Evolutionary conservation across 2,329 filamentous ascomycete genomes (phyloP).

Genomic region (Epichloe glyceriae): DNA sequence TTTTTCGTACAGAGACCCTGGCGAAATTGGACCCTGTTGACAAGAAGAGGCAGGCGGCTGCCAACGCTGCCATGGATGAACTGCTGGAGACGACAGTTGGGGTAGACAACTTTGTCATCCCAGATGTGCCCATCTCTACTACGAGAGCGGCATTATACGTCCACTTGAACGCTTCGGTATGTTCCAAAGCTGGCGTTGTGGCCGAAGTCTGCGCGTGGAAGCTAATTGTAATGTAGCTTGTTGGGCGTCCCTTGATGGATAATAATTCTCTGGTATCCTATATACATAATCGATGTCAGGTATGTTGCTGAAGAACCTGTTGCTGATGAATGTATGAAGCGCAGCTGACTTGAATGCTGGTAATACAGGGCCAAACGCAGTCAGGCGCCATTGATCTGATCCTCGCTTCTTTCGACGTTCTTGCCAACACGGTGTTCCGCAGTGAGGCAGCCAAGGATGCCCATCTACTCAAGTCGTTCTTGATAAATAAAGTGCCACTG

Average conservation of each 20-base stretch:
- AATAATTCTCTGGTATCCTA: constrained; percentile 68
- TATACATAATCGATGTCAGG: constrained; percentile 73
- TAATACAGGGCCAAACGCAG: constrained; percentile 56
- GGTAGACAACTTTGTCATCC: constrained; percentile 39
- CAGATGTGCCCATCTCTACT: constrained; percentile 58
- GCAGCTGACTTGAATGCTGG: constrained; percentile 5
- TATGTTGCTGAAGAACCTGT: constrained; percentile 18
- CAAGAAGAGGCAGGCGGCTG: constrained; percentile 35
- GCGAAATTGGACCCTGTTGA: constrained; percentile 40
- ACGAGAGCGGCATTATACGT: constrained; percentile 75
- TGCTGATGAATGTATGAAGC: background rate
- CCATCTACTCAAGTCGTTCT: constrained; percentile 70
- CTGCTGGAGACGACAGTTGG: constrained; percentile 44
- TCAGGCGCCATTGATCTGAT: constrained; percentile 70
- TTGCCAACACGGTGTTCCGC: constrained; percentile 74
- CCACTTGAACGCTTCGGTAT: constrained; percentile 68
- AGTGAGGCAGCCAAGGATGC: constrained; percentile 44
- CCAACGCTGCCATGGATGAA: constrained; percentile 39
- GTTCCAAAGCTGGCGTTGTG: constrained; percentile 14
- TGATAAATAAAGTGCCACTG: constrained; percentile 55
- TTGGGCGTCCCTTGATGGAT: constrained; percentile 71
- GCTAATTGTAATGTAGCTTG: constrained; percentile 39
- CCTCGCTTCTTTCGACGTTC: constrained; percentile 74
- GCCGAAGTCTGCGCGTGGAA: background rate
- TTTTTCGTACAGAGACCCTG: constrained; percentile 44